These are phyloP conservation scores for Vaucheria bursata DNA, from an alignment of 352 stramenopile genomes.

Conservation along the genomic window DNA sequence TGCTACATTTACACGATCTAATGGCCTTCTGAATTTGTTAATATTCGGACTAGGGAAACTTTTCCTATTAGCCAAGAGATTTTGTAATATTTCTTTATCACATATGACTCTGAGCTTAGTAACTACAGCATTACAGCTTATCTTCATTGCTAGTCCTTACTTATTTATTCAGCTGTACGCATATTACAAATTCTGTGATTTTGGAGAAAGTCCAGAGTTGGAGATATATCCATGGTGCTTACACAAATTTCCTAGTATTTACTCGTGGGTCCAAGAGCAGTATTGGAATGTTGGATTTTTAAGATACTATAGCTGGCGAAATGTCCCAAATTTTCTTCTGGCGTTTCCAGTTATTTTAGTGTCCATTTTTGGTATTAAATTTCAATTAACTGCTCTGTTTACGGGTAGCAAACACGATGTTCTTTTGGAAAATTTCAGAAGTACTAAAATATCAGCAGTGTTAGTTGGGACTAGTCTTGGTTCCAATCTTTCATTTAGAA, in stretches of 20 bases:
- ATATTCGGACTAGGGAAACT: constrained; percentile 35
- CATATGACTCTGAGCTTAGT: not conserved
- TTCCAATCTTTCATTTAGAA: too few relatives aligned
- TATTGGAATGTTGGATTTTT: constrained; percentile 38
- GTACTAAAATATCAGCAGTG: too few relatives aligned
- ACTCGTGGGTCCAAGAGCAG: constrained; percentile 26
- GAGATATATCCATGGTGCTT: constrained; percentile 29
- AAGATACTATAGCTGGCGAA: constrained; percentile 32
- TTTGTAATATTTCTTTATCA: not conserved
- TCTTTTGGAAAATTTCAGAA: too few relatives aligned
- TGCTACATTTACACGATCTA: constrained; percentile 32
- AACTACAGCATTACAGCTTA: constrained; percentile 18
- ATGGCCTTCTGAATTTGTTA: constrained; percentile 16
- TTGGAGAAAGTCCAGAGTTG: not conserved
- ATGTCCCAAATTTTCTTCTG: constrained; percentile 44
- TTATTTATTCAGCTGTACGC: constrained; percentile 27
- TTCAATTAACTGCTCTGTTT: too few relatives aligned
- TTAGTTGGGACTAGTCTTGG: too few relatives aligned
- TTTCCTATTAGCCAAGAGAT: constrained; percentile 16
- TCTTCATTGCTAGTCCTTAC: constrained; percentile 30
- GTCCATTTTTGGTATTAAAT: not conserved
- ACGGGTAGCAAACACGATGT: too few relatives aligned
- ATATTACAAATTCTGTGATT: constrained; percentile 34
- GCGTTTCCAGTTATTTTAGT: constrained; percentile 15
- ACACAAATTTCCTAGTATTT: constrained; percentile 25